phyloP scores from a whole-genome alignment of 1,284 basidiomycete genomes.

The Ceratobasidium sp. region DNA sequence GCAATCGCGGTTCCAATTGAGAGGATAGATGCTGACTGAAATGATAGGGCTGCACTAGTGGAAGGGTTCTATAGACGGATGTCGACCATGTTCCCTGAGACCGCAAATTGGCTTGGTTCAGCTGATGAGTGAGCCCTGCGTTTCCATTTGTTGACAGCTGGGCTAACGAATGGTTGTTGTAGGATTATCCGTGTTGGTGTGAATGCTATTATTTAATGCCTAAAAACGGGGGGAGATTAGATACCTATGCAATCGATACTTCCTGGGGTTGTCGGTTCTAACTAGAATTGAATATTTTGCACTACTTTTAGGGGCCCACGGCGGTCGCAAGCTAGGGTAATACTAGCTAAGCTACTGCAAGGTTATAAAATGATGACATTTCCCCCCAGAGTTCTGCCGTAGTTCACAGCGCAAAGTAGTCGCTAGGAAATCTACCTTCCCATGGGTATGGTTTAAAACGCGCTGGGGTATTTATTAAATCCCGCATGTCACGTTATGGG shows the following conservation, averaged over 20 bases:
- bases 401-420: no score
- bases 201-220: conserved; percentile 48
- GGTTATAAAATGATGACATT: no score
- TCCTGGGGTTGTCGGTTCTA: not conserved
- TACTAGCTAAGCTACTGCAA: no score
- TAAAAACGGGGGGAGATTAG: not conserved
- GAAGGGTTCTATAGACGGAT: conserved; percentile 25
- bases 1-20: conserved; percentile 60
- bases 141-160: not conserved
- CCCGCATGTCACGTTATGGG: no score
- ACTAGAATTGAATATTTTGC: no score
- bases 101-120: conserved; percentile 61
- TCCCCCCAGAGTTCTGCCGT: no score
- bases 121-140: conserved; percentile 58
- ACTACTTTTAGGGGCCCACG: no score
- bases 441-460: no score
- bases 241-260: not conserved
- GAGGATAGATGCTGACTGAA: conserved; percentile 46
- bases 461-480: no score
- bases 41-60: conserved; percentile 27
- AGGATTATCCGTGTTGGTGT: conserved; percentile 50
- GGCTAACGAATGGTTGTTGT: not conserved
- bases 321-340: no score
- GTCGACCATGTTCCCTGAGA: conserved; percentile 63
- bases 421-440: no score